A percentile compares a stretch with the other conserved stretches of the same genome.
Evolutionary conservation across 805 yeast genomes (phyloP).

Genomic region (Kockiozyma suomiensis): DNA sequence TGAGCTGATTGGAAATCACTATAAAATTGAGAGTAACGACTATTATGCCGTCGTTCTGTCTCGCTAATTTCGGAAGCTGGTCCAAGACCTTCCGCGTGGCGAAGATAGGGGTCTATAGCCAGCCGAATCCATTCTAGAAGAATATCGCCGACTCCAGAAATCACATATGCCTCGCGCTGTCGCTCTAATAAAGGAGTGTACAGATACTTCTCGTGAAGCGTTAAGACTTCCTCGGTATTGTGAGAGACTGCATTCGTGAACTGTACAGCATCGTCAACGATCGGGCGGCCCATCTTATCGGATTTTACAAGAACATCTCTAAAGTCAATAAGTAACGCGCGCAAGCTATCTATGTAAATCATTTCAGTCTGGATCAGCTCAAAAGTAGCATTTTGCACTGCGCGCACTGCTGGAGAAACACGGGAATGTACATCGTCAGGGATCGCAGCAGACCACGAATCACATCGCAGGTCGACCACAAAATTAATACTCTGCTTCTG

Average conservation of each 20-base stretch:
- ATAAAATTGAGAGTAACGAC: conserved; percentile 61
- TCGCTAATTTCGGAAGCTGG: conserved; percentile 50
- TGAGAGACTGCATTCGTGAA: conserved; percentile 62
- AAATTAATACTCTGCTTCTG: conserved; percentile 6
- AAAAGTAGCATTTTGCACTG: conserved; percentile 71
- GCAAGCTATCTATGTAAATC: conserved; percentile 67
- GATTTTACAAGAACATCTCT: conserved; percentile 42
- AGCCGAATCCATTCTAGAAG: conserved; percentile 64
- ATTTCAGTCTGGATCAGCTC: conserved; percentile 74
- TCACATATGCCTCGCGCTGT: conserved; percentile 63
- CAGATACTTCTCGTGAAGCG: conserved; percentile 56
- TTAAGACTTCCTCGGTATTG: conserved; percentile 59
- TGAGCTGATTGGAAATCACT: conserved; percentile 1
- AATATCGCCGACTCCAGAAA: conserved; percentile 65
- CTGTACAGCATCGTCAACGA: conserved; percentile 53
- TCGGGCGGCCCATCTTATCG: conserved; percentile 42
- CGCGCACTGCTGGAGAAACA: conserved; percentile 47
- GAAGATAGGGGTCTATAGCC: conserved; percentile 57
- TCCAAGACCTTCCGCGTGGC: conserved; percentile 55
- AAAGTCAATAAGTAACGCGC: conserved; percentile 61
- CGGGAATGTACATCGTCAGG: conserved; percentile 15
- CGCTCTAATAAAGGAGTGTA: conserved; percentile 61
- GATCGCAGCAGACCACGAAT: conserved; percentile 17
- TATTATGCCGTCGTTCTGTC: conserved; percentile 45
- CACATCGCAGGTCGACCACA: neutral